Conservation (phyloP, 2,329 filamentous ascomycete species). For the Fusarium equiseti region DNA sequence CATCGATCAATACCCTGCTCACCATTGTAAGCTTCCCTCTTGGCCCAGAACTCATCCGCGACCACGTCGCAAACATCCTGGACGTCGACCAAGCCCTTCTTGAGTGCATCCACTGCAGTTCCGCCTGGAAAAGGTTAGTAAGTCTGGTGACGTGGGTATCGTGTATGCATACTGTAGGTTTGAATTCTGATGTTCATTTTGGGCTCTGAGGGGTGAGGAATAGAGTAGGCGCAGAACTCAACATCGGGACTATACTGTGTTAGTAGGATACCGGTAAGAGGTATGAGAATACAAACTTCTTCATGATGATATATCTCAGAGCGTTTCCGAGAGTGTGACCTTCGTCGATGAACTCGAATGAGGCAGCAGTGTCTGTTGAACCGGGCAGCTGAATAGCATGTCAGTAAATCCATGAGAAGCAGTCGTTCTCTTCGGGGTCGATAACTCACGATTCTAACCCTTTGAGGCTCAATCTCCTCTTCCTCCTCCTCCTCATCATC, state of each 20-base stretch:
- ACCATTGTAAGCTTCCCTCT: conserved; percentile 57
- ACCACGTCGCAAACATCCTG: conserved; percentile 95
- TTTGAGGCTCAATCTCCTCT: conserved; percentile 64
- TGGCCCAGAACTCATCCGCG: conserved; percentile 84
- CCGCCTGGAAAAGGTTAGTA: conserved; percentile 67
- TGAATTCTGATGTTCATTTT: conserved; percentile 99
- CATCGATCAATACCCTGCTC: conserved; percentile 52
- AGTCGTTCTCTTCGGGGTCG: neutral
- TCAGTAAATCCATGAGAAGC: conserved; percentile 12
- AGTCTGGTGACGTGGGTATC: no score
- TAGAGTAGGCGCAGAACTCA: conserved; percentile 98
- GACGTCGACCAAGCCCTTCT: conserved; percentile 90
- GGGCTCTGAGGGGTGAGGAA: conserved; percentile 93
- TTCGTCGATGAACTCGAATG: conserved; percentile 93
- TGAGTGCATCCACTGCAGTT: conserved; percentile 84
- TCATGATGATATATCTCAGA: conserved; percentile 95
- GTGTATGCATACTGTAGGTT: conserved; percentile 81
- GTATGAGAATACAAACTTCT: conserved; percentile 77
- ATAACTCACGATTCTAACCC: conserved; percentile 70
- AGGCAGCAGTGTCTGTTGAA: conserved; percentile 87
- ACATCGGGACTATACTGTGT: conserved; percentile 80
- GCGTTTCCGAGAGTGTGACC: conserved; percentile 97
- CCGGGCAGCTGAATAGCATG: conserved; percentile 76
- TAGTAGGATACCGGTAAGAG: neutral
- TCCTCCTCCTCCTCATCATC: conserved; percentile 58